phyloP scores from a whole-genome alignment of 2,329 filamentous ascomycete genomes.

The Pyricularia sp. region DNA sequence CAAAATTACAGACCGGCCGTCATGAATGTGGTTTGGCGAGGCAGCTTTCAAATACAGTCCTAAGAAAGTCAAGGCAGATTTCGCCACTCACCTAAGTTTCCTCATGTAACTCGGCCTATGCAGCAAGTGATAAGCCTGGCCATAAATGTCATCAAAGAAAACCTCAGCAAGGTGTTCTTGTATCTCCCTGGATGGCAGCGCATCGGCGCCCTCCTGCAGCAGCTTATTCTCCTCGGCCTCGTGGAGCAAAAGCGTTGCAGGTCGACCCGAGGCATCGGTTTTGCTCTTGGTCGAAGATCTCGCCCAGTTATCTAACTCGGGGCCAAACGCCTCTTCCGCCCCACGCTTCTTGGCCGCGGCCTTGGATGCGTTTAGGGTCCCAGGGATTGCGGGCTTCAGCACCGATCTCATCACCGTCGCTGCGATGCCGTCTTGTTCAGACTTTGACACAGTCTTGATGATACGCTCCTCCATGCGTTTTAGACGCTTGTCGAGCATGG shows the following conservation, averaged over 20 bases:
- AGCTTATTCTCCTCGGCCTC: slow-evolving; percentile 68
- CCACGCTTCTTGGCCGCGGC: slow-evolving; percentile 65
- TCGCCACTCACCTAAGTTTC: slow-evolving; percentile 53
- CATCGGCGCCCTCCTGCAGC: slow-evolving; percentile 72
- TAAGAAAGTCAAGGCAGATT: not conserved
- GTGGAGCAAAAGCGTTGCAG: slow-evolving; percentile 46
- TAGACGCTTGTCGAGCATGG: slow-evolving; percentile 90
- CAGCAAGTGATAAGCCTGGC: slow-evolving; percentile 86
- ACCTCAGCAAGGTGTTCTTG: slow-evolving; percentile 91
- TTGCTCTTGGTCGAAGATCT: slow-evolving; percentile 45
- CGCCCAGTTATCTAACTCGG: slow-evolving; percentile 75
- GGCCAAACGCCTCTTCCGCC: slow-evolving; percentile 79
- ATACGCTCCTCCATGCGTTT: slow-evolving; percentile 98
- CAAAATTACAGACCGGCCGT: not conserved
- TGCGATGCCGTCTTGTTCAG: slow-evolving; percentile 59
- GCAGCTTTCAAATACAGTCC: too few species aligned
- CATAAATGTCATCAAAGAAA: slow-evolving; percentile 93
- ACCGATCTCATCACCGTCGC: slow-evolving; percentile 65
- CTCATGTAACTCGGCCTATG: slow-evolving; percentile 98
- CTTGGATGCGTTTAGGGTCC: slow-evolving; percentile 40
- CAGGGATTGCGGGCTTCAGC: slow-evolving; percentile 68
- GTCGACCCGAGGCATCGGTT: slow-evolving; percentile 33
- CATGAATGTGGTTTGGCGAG: too few species aligned
- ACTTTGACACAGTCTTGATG: slow-evolving; percentile 87
- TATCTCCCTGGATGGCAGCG: slow-evolving; percentile 73